These are phyloP conservation scores for Hansenula anomala DNA, from an alignment of 1,139 yeast genomes.

Conservation along the genomic window DNA sequence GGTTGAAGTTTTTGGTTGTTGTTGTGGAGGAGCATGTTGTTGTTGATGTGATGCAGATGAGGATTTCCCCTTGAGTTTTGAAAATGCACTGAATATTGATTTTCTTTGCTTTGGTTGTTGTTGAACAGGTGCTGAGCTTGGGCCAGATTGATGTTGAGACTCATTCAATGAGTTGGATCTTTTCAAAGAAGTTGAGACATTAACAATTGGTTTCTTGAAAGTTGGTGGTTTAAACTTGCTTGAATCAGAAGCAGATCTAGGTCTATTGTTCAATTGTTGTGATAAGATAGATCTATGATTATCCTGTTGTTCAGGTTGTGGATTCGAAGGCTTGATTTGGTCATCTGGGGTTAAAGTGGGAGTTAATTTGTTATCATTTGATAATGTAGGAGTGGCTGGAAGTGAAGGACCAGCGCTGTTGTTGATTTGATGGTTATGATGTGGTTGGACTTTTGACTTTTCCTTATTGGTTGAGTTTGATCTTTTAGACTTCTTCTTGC, in stretches of 20 bases:
- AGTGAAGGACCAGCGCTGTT: neutral
- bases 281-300: neutral
- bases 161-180: conserved; percentile 14
- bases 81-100: conserved; percentile 47
- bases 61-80: conserved; percentile 27
- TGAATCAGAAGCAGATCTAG: conserved; percentile 13
- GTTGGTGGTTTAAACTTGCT: neutral
- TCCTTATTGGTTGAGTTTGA: neutral
- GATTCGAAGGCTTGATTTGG: neutral
- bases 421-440: too few relatives aligned
- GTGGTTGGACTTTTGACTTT: neutral
- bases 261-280: conserved; percentile 15
- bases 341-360: neutral
- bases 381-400: neutral
- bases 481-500: conserved; percentile 49
- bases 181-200: conserved; percentile 4
- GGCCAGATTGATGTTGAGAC: neutral
- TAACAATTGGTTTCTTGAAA: conserved; percentile 7
- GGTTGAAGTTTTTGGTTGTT: neutral
- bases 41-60: too few relatives aligned
- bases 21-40: neutral
- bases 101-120: conserved; percentile 26
- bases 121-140: neutral
- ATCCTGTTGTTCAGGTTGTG: neutral
- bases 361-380: neutral